Percentiles rank a stretch among this genome's conserved stretches.
Conservation (phyloP, 1,284 basidiomycete species). For the Phellopilus nigrolimitatus region DNA sequence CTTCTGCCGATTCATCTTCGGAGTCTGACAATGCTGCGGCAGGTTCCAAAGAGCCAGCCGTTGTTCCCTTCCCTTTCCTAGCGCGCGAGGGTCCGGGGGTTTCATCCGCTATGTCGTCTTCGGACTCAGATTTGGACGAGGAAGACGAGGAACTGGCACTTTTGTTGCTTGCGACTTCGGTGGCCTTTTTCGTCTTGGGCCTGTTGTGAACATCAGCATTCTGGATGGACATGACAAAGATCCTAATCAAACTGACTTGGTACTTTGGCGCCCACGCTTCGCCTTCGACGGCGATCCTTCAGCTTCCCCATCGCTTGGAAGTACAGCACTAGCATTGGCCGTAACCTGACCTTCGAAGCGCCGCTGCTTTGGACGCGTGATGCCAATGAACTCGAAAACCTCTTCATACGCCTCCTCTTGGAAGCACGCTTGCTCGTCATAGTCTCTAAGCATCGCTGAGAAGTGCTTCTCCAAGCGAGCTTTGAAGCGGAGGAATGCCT, state of each 20-base stretch:
- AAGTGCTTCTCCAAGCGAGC: constrained; percentile 19
- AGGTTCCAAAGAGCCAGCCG: background rate
- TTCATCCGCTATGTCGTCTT: too few species aligned
- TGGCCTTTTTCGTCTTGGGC: too few species aligned
- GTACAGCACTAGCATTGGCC: background rate
- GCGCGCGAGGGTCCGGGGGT: too few species aligned
- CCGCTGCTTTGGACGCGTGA: constrained; percentile 15
- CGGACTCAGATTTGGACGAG: too few species aligned
- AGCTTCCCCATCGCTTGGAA: constrained; percentile 1
- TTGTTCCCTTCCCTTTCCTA: background rate
- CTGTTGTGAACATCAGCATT: too few species aligned
- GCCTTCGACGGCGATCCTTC: background rate
- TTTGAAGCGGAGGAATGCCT: constrained; percentile 18
- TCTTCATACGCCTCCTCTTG: constrained; percentile 11
- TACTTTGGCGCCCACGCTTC: background rate
- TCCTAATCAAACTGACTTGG: constrained; percentile 4
- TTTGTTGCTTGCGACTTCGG: too few species aligned
- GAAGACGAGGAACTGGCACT: too few species aligned
- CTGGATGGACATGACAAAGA: background rate
- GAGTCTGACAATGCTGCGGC: background rate
- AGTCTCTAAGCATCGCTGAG: constrained; percentile 2
- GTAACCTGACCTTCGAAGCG: constrained; percentile 5
- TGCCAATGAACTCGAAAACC: constrained; percentile 20
- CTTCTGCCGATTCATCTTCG: background rate
- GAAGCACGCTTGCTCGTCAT: constrained; percentile 19